Base-by-base conservation (phyloP, 805 yeast genomes). In the Schwanniomyces occidentalis region DNA sequence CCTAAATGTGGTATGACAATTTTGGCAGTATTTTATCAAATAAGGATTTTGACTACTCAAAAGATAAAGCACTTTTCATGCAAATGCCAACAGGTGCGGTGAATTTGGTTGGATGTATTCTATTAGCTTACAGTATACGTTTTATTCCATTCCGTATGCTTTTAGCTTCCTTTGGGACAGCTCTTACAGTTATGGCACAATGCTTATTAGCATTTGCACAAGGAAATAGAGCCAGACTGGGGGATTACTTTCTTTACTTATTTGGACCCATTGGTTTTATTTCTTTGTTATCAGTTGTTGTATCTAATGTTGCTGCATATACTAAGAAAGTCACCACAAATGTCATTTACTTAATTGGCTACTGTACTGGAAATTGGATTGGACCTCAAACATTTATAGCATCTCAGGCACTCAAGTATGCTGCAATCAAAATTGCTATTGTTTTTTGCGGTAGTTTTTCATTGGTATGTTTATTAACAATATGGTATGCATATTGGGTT, bases 1-100 rank as follows among this genome's bases (percentile, higher is more conserved):
- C 69, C 69, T 10, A 63, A 63, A 39, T 69, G 69, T 13, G 69
- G 65, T 6, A 37, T 54, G 14, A 63, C 69, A 63, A 56, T 49
- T 49, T 66, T 46, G 57, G 69, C 32, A 41, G 64, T 33, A 56
- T 63, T 14, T 42, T 63, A n/a, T 34, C 28, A 20, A 21, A 18
- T 14, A 13, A 15, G 3, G 44, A 37, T 31, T 48, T 55, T 30
- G 49, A 47, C 6, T 56, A 46, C 38, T 12, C 42, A n/a, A 34
- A 48, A 6, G 29, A 27, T 6, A 16, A 54, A 21, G 44, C 64
- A 2, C 42, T 61, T 16, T 44, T 65, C 36, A 56, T 65, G 56
- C 54, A 54, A 16, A 54, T 66, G 56, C 69, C 70, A 10, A 39
- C 51, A n/a, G 70, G 72, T 5, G 60, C 60, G 6, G 56, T 62